Conservation (phyloP, 345 rosid genomes). For the Triadica sebifera region DNA sequence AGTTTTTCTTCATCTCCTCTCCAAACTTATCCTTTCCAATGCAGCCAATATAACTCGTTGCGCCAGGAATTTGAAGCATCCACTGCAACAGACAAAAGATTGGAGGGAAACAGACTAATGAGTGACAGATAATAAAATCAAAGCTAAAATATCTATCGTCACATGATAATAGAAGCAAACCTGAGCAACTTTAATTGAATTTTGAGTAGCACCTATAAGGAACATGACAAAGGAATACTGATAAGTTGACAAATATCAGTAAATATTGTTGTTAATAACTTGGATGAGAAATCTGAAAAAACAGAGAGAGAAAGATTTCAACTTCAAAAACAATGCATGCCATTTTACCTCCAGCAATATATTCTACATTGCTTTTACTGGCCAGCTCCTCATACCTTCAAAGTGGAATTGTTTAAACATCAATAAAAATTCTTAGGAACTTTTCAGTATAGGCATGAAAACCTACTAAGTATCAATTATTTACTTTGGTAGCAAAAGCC, state of each 20-base stretch:
- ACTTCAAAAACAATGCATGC: constrained; percentile 26
- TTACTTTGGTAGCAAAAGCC: background rate
- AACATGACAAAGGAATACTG: constrained; percentile 1
- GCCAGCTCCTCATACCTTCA: constrained; percentile 64
- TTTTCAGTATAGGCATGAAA: background rate
- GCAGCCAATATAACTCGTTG: constrained; percentile 86
- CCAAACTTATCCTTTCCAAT: constrained; percentile 96
- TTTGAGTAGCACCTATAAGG: constrained; percentile 75
- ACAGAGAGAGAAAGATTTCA: constrained; percentile 19
- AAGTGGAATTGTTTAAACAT: background rate
- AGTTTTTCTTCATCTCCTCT: constrained; percentile 88
- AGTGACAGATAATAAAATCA: background rate
- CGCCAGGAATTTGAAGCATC: constrained; percentile 96
- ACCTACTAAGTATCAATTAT: background rate
- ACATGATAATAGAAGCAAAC: constrained; percentile 28
- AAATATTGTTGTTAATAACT: background rate
- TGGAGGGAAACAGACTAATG: background rate
- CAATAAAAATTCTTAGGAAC: constrained; percentile 5
- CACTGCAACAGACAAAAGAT: constrained; percentile 46
- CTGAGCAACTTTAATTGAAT: constrained; percentile 94
- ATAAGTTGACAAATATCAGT: background rate
- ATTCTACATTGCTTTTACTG: constrained; percentile 46
- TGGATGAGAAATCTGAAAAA: background rate
- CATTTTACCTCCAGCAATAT: constrained; percentile 66
- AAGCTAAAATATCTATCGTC: background rate